A percentile compares a stretch with the other conserved stretches of the same genome.
phyloP scores from a whole-genome alignment of 2,329 filamentous ascomycete genomes.

The Sclerotinia borealis region DNA sequence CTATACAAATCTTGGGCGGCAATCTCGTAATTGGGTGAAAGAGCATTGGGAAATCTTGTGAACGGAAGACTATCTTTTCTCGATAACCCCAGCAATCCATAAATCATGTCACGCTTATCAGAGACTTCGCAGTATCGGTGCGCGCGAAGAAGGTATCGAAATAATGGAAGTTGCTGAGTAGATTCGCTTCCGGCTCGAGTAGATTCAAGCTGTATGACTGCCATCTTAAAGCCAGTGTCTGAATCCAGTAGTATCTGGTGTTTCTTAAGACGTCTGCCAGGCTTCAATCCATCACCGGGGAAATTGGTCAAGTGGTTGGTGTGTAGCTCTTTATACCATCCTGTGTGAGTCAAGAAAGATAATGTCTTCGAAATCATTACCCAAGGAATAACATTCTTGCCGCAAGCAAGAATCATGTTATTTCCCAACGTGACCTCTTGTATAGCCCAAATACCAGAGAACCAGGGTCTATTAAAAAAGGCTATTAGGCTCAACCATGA shows the following conservation, averaged over 20 bases:
- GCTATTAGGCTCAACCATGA: background rate
- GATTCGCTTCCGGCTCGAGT: background rate
- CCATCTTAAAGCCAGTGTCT: background rate
- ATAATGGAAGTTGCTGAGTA: background rate
- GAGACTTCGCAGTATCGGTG: background rate
- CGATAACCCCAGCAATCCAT: background rate
- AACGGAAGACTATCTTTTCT: background rate
- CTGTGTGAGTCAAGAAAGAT: background rate
- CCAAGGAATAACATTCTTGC: background rate
- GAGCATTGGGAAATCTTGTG: background rate
- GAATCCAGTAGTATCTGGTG: background rate
- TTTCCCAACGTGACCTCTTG: background rate
- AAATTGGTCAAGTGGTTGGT: background rate
- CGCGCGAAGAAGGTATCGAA: background rate
- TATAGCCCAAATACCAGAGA: slow-evolving; percentile 1
- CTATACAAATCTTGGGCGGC: background rate
- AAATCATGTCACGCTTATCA: slow-evolving; percentile 7
- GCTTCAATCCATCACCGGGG: background rate
- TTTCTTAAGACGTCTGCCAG: background rate
- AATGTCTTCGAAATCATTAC: background rate
- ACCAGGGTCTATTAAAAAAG: slow-evolving; percentile 9
- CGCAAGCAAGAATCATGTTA: background rate
- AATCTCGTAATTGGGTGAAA: background rate
- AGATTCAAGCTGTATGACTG: slow-evolving; percentile 4
- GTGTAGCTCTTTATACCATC: background rate